A percentile compares a stretch with the other conserved stretches of the same genome.
phyloP scores from a whole-genome alignment of 192 early-diverging fungal genomes.

The Linnemannia hyalina region DNA sequence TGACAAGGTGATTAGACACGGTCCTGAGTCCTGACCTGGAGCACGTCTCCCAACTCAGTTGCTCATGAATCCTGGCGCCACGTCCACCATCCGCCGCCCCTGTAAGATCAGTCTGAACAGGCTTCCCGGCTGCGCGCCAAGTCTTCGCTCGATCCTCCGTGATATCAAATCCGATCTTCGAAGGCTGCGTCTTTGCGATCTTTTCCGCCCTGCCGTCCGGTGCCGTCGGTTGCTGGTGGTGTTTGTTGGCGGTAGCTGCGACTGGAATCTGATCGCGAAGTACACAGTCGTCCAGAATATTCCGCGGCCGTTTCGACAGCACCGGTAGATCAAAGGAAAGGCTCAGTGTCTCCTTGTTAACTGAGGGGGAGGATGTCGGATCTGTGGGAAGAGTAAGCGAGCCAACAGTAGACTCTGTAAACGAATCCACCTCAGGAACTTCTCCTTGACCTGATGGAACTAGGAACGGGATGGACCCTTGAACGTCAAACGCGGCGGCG shows the following conservation, averaged over 20 bases:
- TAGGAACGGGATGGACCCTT: neutral
- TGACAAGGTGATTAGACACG: neutral
- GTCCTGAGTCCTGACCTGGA: conserved; percentile 8
- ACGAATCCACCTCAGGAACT: neutral
- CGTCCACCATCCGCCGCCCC: neutral
- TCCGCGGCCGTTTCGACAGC: conserved; percentile 30
- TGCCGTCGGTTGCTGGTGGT: neutral
- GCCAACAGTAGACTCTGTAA: neutral
- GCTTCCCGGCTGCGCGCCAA: conserved; percentile 34
- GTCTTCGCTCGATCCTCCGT: neutral
- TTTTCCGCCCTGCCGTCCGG: neutral
- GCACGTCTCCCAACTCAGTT: conserved; percentile 36
- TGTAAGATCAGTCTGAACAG: neutral
- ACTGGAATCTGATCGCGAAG: neutral
- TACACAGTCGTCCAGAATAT: conserved; percentile 35
- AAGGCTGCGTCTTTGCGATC: neutral
- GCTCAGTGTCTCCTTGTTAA: neutral
- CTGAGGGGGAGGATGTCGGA: neutral
- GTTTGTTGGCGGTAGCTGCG: neutral
- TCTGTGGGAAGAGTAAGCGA: neutral
- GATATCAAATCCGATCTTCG: neutral
- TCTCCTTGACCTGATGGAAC: neutral
- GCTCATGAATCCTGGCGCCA: neutral
- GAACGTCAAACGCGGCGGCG: neutral
- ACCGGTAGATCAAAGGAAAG: conserved; percentile 30